Percentiles rank a stretch among this genome's conserved stretches.
These are phyloP conservation scores for Scheffersomyces titani DNA, from an alignment of 1,139 yeast genomes.

Conservation along the genomic window DNA sequence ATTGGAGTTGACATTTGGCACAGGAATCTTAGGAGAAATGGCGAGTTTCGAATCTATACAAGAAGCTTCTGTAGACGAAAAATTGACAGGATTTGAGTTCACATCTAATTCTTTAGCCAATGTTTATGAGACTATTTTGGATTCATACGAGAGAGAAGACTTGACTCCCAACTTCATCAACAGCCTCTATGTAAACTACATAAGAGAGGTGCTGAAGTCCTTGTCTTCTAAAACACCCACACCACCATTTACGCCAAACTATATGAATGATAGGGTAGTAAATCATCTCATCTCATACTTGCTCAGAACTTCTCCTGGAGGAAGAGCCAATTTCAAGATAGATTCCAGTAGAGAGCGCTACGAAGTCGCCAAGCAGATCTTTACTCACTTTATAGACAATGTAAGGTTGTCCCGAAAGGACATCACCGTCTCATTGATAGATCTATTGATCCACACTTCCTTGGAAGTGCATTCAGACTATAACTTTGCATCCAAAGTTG, in stretches of 20 bases:
- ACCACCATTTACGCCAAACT: slow-evolving; percentile 5
- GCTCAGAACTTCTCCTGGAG: slow-evolving; percentile 22
- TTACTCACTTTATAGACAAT: slow-evolving; percentile 21
- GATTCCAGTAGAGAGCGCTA: slow-evolving; percentile 20
- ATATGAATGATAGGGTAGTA: slow-evolving; percentile 28
- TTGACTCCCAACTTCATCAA: slow-evolving; percentile 18
- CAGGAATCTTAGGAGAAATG: slow-evolving; percentile 15
- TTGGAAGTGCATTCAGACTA: slow-evolving; percentile 34
- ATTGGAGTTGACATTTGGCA: slow-evolving; percentile 22
- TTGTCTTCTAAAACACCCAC: neutral
- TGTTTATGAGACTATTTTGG: slow-evolving; percentile 28
- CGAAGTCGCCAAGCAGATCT: slow-evolving; percentile 31
- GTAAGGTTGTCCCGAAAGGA: slow-evolving; percentile 12
- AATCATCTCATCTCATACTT: slow-evolving; percentile 31
- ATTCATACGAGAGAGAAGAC: slow-evolving; percentile 14
- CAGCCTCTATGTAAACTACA: slow-evolving; percentile 23
- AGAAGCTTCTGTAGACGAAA: slow-evolving; percentile 33
- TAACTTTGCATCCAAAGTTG: slow-evolving; percentile 33
- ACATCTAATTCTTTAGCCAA: slow-evolving; percentile 24
- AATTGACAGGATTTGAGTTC: slow-evolving; percentile 26
- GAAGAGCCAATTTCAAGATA: slow-evolving; percentile 19
- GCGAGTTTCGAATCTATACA: slow-evolving; percentile 14
- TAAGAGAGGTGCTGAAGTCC: slow-evolving; percentile 7
- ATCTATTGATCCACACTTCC: slow-evolving; percentile 31
- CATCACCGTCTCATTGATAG: slow-evolving; percentile 27